Base-by-base conservation (phyloP, 495 filamentous ascomycete genomes). In the Xylaria palmicola region DNA sequence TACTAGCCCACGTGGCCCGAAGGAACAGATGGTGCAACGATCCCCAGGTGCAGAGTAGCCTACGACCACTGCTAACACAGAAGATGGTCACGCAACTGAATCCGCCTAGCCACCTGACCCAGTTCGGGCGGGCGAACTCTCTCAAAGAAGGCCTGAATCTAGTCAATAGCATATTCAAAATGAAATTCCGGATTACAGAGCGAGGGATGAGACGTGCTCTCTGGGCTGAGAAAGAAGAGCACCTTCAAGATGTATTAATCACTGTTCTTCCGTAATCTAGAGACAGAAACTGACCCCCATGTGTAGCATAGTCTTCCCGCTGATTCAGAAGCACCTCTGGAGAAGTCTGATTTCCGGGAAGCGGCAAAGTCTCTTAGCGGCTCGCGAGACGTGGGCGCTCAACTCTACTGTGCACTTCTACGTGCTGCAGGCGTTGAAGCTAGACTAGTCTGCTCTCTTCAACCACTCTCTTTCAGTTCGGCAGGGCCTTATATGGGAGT, bases 21-120 rank as follows among this genome's bases (percentile, higher is more conserved):
- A 84, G 92, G 40, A 98, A 96, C 69, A 72, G 77, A 54, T 98
- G 93, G 93, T 98, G 93, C 69, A 97, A 96, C 71, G 86, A 94
- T 71, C 62, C 78, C 13, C 71, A 77, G 60, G 77, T 88, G 37
- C 88, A 94, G 71, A 73, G 72, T 34, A 78, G 75, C 19, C 68
- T 96, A 20, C 86, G 81, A 60, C 71, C 73, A 27, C 77, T 90
- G 24, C 60, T 97, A 5, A 75, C 83, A 1, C 80, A 81, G 24
- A 86, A 87, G 48, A 83, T 82, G 34, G 68, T 85, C 30, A 76
- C 75, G 7, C 83, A 85, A 37, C 75, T 98, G 3, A 85, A 86
- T 48, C 88, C 89, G 5, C 74, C 86, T 22, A 76, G 83, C 10
- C 74, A 76, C 41, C 75, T 87, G 52, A 84, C 87, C 17, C 90